Conservation (phyloP, 768 basidiomycete species). For the Gautieria morchelliformis region DNA sequence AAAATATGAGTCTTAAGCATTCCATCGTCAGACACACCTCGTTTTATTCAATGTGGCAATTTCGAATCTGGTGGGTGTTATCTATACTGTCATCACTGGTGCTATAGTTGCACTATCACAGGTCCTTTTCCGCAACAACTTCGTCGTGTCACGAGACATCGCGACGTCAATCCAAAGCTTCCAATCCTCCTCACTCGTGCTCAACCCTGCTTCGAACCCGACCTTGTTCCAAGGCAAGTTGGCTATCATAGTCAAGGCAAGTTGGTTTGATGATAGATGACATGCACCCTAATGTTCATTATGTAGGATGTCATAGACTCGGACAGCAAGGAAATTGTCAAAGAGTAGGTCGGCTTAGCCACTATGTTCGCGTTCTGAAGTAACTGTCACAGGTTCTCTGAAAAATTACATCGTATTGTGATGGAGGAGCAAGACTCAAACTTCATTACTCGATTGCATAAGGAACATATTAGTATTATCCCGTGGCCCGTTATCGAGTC, state of each 20-base stretch:
- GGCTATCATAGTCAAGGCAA: constrained; percentile 54
- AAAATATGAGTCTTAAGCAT: too few species aligned
- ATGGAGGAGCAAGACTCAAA: constrained; percentile 51
- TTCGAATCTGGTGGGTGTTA: constrained; percentile 42
- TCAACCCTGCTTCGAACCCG: constrained; percentile 51
- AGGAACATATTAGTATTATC: constrained; percentile 44
- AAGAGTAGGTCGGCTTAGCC: constrained; percentile 34
- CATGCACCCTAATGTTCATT: not conserved
- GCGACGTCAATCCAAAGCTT: constrained; percentile 53
- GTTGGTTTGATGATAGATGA: not conserved
- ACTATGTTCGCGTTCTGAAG: not conserved
- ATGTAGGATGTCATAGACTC: constrained; percentile 55
- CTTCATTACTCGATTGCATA: constrained; percentile 52
- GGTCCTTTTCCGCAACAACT: constrained; percentile 61
- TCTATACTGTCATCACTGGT: not conserved
- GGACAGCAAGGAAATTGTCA: constrained; percentile 46
- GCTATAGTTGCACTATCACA: constrained; percentile 14
- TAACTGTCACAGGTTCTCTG: constrained; percentile 32
- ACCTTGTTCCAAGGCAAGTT: constrained; percentile 49
- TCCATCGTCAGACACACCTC: constrained; percentile 32
- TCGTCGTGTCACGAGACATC: constrained; percentile 50
- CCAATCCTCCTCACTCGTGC: constrained; percentile 44
- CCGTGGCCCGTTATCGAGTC: constrained; percentile 66
- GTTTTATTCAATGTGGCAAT: constrained; percentile 59
- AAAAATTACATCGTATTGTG: constrained; percentile 55